phyloP scores from a whole-genome alignment of 2,329 filamentous ascomycete species.

The Phaeophleospora eucalypticola region DNA sequence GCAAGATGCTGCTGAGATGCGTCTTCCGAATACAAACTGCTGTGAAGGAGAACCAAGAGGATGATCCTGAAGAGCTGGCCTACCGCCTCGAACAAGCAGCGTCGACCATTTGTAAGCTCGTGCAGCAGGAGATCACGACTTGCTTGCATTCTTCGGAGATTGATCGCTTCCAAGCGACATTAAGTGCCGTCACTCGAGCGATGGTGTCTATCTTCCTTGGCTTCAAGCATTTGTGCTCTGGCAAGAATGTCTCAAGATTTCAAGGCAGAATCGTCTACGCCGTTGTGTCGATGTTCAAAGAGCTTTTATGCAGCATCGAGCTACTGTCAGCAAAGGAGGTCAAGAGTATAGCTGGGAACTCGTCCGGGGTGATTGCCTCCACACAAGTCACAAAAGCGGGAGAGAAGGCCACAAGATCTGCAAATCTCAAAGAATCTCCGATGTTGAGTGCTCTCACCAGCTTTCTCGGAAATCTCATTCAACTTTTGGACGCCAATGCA shows the following conservation, averaged over 20 bases:
- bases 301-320: conserved; percentile 30
- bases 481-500: conserved; percentile 34
- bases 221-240: conserved; percentile 19
- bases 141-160: conserved; percentile 3
- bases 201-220: conserved; percentile 23
- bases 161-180: conserved; percentile 13
- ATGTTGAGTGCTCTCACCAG: conserved; percentile 27
- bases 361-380: neutral
- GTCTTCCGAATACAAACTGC: conserved; percentile 28
- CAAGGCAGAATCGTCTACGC: conserved; percentile 28
- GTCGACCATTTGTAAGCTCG: conserved; percentile 20
- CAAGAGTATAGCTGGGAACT: conserved; percentile 17
- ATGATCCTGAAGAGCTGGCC: conserved; percentile 21
- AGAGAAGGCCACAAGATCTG: conserved; percentile 18
- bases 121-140: conserved; percentile 15
- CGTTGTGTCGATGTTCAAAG: conserved; percentile 36
- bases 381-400: conserved; percentile 20
- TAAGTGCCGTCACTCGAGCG: conserved; percentile 22
- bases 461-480: conserved; percentile 36
- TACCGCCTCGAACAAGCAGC: conserved; percentile 27
- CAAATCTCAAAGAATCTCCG: conserved; percentile 20
- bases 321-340: conserved; percentile 10
- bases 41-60: conserved; percentile 17
- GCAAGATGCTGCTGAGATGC: conserved; percentile 24
- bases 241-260: conserved; percentile 4